Conservation (phyloP, 1,284 basidiomycete genomes). For the Cutaneotrichosporon cyanovorans region DNA sequence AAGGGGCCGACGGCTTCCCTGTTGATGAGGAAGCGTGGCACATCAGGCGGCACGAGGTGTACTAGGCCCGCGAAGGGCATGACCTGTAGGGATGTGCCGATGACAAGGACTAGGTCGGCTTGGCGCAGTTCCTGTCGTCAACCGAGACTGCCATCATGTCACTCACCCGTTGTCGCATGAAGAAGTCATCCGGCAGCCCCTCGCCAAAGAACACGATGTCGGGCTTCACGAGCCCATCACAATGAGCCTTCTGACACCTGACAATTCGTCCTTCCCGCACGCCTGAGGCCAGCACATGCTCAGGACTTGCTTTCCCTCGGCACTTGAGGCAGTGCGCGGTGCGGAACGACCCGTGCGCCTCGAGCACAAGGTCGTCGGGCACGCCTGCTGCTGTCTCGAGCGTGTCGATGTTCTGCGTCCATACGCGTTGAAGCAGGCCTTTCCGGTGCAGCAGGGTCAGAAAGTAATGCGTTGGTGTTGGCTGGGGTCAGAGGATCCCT, state of each 20-base stretch:
- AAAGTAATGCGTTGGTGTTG: constrained; percentile 86
- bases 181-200: constrained; percentile 47
- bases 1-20: constrained; percentile 50
- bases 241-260: constrained; percentile 50
- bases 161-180: constrained; percentile 10
- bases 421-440: constrained; percentile 35
- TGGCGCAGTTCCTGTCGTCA: constrained; percentile 10
- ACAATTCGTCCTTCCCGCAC: constrained; percentile 58
- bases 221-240: constrained; percentile 72
- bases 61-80: constrained; percentile 53
- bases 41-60: constrained; percentile 41
- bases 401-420: constrained; percentile 64
- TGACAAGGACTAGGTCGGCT: constrained; percentile 83
- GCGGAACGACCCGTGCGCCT: constrained; percentile 91
- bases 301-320: constrained; percentile 51
- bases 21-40: constrained; percentile 52
- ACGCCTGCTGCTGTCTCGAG: constrained; percentile 81
- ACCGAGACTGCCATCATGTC: background rate
- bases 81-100: constrained; percentile 71
- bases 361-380: constrained; percentile 65
- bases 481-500: constrained; percentile 65
- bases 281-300: constrained; percentile 59
- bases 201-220: constrained; percentile 96
- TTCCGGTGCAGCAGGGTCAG: constrained; percentile 49
- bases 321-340: constrained; percentile 73